These are phyloP conservation scores for Punica granatum DNA, from an alignment of 345 rosid species.

Conservation along the genomic window DNA sequence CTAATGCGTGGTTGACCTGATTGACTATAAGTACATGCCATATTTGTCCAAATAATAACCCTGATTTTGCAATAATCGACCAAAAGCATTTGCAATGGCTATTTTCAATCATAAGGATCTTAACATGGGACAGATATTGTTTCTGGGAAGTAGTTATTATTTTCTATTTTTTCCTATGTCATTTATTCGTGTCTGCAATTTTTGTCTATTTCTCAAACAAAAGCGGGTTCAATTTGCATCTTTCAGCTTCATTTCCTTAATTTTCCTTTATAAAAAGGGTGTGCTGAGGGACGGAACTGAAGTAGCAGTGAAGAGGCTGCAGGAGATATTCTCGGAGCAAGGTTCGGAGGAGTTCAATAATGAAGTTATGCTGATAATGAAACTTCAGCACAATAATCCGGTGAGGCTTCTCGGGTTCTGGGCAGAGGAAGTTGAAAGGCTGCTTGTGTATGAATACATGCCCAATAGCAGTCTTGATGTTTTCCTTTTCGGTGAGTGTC, in stretches of 20 bases:
- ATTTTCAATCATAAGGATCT: too few relatives aligned
- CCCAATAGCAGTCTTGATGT: slow-evolving; percentile 42
- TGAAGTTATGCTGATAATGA: slow-evolving; percentile 31
- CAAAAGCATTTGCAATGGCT: too few relatives aligned
- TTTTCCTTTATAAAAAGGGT: slow-evolving; percentile 25
- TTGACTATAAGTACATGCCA: too few relatives aligned
- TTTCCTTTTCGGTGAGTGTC: slow-evolving; percentile 31
- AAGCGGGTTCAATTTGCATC: too few relatives aligned
- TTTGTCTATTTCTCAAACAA: too few relatives aligned
- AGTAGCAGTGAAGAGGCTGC: slow-evolving; percentile 37
- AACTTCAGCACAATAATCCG: slow-evolving; percentile 49
- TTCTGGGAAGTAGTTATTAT: too few relatives aligned
- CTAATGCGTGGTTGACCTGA: too few relatives aligned
- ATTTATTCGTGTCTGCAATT: too few relatives aligned
- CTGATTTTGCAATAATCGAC: too few relatives aligned
- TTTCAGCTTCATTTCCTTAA: background rate
- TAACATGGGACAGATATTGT: too few relatives aligned
- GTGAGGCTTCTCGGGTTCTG: slow-evolving; percentile 51
- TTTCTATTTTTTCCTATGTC: too few relatives aligned
- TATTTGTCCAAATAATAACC: too few relatives aligned
- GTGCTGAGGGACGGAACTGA: slow-evolving; percentile 33
- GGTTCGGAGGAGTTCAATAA: slow-evolving; percentile 29
- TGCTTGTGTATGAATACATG: slow-evolving; percentile 54
- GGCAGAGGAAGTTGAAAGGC: slow-evolving; percentile 24
- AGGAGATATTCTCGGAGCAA: slow-evolving; percentile 21